Base-by-base conservation (phyloP, 2,329 filamentous ascomycete genomes). In the Nemania diffusa region DNA sequence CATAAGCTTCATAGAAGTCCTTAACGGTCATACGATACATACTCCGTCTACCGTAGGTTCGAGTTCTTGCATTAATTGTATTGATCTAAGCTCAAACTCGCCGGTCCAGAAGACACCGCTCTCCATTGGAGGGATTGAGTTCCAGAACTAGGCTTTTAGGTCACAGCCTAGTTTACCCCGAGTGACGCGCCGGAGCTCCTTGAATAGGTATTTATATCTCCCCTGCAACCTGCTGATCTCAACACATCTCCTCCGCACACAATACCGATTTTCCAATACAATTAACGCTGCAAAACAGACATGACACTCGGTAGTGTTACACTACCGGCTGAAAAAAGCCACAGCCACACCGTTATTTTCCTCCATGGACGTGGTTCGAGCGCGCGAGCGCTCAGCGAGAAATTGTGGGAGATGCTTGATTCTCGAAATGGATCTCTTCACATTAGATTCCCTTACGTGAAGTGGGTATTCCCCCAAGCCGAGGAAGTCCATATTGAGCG, bases 391-490 rank as follows among this genome's bases (percentile, higher is more conserved):
- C 80, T 84, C 66, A 67, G 67, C 46, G 61, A 65, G 17, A 75
- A 78, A 0, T 72, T 83, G 1, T 53, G 68, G 11, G 67, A 74
- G 61, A 80, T 72, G 7, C 70, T 51, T 40, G 76, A 80, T 64
- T 78, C 79, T 0, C 68, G 64, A 5, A 66, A 70, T n/a, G 75
- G 68, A 17, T 77, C 75, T 3, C 79, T 85, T 0, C 63, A 74
- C 26, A 77, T 81, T 3, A 71, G 75, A 8, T 82, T 85, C 40
- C 83, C 84, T 4, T 78, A 79, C 5, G 78, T 85, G 71, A 79
- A 81, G 61, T 86, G 83, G 81, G 82, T 86, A 6, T 86, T 86
- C 61, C 83, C 84, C 9, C 78, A 80, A 59, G 81, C 83, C 1
- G 79, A 79, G 4, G 24, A 74, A 42, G 71, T 74, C 52, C 57